These are phyloP conservation scores for barrel medic (Medicago truncatula) DNA, from an alignment of 306 rosid genomes.

Conservation along the genomic window MtrunA17r5.0-ANR NC_053045.1:64355001-64355500, in stretches of 20 bases:
- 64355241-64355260: constrained; percentile 88
- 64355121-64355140: constrained; percentile 37
- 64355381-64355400: constrained; percentile 69
- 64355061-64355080: background rate
- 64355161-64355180: constrained; percentile 30
- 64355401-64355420: constrained; percentile 85
- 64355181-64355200: constrained; percentile 36
- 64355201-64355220: constrained; percentile 82
- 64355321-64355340: constrained; percentile 40
- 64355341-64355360: constrained; percentile 75
- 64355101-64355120: constrained; percentile 6
- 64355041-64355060: background rate
- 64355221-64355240: constrained; percentile 94
- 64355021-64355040: background rate
- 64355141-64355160: constrained; percentile 47
- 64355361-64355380: constrained; percentile 76
- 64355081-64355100: background rate
- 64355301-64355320: constrained; percentile 3
- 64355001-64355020: background rate
- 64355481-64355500: constrained; percentile 59
- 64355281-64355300: background rate
- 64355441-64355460: constrained; percentile 1
- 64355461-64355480: constrained; percentile 43
- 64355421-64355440: constrained; percentile 11
- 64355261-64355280: constrained; percentile 72